Conservation (phyloP, 306 rosid genomes). For the Neltuma alba region DNA sequence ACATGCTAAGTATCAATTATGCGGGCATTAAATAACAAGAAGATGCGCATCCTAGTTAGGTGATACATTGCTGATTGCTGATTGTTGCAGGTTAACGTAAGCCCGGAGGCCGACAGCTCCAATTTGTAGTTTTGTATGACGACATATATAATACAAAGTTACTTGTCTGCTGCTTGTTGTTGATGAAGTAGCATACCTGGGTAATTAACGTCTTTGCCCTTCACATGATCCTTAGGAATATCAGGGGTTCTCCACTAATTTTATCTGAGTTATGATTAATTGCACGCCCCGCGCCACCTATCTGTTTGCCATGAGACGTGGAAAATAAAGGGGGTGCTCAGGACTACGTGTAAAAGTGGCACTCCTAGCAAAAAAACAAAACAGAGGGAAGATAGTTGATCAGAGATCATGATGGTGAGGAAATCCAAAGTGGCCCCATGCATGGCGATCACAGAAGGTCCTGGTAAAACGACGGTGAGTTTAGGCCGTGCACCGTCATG, state of each 20-base stretch:
- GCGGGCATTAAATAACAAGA: neutral
- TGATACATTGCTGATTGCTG: neutral
- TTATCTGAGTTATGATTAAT: too few relatives aligned
- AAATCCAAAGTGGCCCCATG: neutral
- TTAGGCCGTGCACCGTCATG: conserved; percentile 15
- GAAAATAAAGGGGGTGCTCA: neutral
- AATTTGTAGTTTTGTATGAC: neutral
- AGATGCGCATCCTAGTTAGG: neutral
- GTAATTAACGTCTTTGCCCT: neutral
- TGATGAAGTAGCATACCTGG: neutral
- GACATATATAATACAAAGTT: neutral
- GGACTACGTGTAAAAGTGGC: neutral
- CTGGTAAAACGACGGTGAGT: neutral
- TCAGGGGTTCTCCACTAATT: too few relatives aligned
- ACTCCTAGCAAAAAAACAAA: too few relatives aligned
- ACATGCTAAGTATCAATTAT: neutral
- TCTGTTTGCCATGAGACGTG: too few relatives aligned
- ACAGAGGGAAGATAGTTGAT: neutral
- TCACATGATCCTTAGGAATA: too few relatives aligned
- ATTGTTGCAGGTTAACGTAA: neutral
- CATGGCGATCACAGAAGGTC: too few relatives aligned
- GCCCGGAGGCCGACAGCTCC: neutral
- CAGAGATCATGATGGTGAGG: too few relatives aligned
- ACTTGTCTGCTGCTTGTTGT: neutral
- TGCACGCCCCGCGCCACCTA: neutral